Evolutionary conservation across 148 eudicot species (phyloP).

Genomic region (Nepenthes gracilis): DNA sequence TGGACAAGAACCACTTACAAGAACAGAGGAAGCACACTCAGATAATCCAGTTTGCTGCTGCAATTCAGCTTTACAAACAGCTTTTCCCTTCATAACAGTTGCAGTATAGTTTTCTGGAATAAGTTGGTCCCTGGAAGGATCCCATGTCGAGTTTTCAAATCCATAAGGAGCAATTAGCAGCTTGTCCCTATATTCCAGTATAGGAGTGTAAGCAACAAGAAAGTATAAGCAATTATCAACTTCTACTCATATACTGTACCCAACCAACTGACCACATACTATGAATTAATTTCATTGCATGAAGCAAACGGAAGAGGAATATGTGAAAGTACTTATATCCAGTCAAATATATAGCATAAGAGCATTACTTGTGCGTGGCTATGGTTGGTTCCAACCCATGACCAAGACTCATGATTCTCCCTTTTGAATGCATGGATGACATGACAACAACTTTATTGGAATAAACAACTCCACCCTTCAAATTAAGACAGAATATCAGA

Average conservation of each 20-base stretch:
- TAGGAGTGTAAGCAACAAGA: conserved; percentile 7
- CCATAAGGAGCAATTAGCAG: conserved; percentile 45
- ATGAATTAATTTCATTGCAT: neutral
- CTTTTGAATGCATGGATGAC: conserved; percentile 38
- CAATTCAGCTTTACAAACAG: conserved; percentile 38
- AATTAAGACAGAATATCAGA: conserved; percentile 2
- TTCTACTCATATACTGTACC: no score
- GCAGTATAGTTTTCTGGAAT: conserved; percentile 36
- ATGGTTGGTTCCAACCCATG: conserved; percentile 52
- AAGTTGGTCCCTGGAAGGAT: conserved; percentile 42
- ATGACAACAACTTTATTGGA: conserved; percentile 45
- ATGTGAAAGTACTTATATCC: neutral
- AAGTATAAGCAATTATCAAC: neutral
- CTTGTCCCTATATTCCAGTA: conserved; percentile 35
- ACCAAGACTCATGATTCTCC: conserved; percentile 21
- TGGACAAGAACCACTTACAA: conserved; percentile 26
- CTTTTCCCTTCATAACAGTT: conserved; percentile 47
- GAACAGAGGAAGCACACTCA: conserved; percentile 24
- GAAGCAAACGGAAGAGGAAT: neutral
- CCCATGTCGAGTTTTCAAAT: conserved; percentile 39
- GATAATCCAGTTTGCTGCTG: conserved; percentile 30
- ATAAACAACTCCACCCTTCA: conserved; percentile 68
- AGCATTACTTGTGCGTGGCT: conserved; percentile 36
- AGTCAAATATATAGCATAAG: neutral
- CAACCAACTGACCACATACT: neutral